Evolutionary conservation across 495 filamentous ascomycete genomes (phyloP).

Genomic region (Penicillium daleae): DNA sequence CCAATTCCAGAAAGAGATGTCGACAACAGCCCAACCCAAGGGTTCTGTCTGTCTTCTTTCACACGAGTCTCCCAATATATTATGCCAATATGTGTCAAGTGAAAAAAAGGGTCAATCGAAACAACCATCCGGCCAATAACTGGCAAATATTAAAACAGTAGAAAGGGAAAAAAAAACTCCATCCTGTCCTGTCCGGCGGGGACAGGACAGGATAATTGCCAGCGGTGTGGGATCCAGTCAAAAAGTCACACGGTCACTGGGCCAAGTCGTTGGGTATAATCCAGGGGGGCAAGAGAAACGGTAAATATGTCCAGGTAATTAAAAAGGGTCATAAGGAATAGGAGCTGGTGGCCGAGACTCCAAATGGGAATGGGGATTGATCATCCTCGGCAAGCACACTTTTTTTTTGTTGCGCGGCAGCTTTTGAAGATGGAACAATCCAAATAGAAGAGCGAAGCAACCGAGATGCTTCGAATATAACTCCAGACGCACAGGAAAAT

Average conservation of each 20-base stretch:
- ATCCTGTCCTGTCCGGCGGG: constrained; percentile 6
- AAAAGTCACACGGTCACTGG: constrained; percentile 10
- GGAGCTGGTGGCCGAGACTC: constrained; percentile 23
- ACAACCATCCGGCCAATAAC: constrained; percentile 24
- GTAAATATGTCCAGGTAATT: constrained; percentile 25
- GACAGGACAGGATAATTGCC: background rate
- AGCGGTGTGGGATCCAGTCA: constrained; percentile 20
- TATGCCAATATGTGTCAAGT: constrained; percentile 16
- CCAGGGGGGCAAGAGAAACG: constrained; percentile 2
- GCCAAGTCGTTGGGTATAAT: constrained; percentile 4
- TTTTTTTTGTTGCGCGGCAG: constrained; percentile 17
- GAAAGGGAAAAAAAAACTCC: constrained; percentile 10
- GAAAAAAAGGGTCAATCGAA: constrained; percentile 13
- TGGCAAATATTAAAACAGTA: constrained; percentile 35
- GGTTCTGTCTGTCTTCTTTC: constrained; percentile 17
- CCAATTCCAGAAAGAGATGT: constrained; percentile 12
- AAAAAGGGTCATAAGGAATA: constrained; percentile 6
- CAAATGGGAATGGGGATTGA: background rate
- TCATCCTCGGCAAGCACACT: constrained; percentile 15
- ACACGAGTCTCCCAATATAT: constrained; percentile 26
- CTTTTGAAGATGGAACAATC: constrained; percentile 12
- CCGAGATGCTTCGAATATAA: constrained; percentile 12
- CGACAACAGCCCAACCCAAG: constrained; percentile 18
- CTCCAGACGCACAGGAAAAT: constrained; percentile 1
- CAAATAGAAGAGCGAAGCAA: background rate